Evolutionary conservation across 495 filamentous ascomycete genomes (phyloP), one percentile per base, ranked within the genome.

Genomic region (Paragyromitra xinjiangensis): DNA sequence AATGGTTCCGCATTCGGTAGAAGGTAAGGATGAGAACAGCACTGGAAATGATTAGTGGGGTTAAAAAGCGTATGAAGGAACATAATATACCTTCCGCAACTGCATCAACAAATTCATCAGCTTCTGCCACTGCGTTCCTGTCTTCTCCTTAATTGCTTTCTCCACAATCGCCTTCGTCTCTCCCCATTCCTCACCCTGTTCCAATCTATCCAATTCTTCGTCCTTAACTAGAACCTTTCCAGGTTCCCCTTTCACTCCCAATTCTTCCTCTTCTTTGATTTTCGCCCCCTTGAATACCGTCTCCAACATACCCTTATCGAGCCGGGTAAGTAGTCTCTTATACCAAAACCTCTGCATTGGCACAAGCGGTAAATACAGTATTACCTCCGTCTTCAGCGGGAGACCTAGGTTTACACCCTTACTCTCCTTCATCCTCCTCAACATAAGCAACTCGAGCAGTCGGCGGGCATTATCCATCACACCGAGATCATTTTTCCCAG

Each of bases 91-190:
- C 78, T 91, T 91, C 45, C 89, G 83, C 4, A 92, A 81, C 71
- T 92, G 89, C 87, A 91, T 89, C 5, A 92, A 80, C 0, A 90
- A 83, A 68, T 91, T 91, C 87, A 89, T 88, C 19, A 90, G 79
- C 78, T 87, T 88, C 40, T 84, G 83, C 88, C 88, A 90, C 6
- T 80, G 78, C 9, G 58, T 70, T 9, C 84, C 84, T 6, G 80
- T 77, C 24, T 81, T 84, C 58, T 79, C 83, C 24, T 84, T 81
- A 5, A 82, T 64, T 22, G 84, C 80, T 58, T 87, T 84, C 14
- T 85, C 82, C 64, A 85, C 81, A 51, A 86, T 66, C 50, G 55
- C 76, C 73, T 64, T 83, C 37, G 79, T 83, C 80, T 62, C 84
- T 48, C 58, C 71, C 86, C 84, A 82, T n/a, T 77, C 69, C 40